Base-by-base conservation (phyloP, 352 stramenopile genomes). In the Phytophthora hibernalis region DNA sequence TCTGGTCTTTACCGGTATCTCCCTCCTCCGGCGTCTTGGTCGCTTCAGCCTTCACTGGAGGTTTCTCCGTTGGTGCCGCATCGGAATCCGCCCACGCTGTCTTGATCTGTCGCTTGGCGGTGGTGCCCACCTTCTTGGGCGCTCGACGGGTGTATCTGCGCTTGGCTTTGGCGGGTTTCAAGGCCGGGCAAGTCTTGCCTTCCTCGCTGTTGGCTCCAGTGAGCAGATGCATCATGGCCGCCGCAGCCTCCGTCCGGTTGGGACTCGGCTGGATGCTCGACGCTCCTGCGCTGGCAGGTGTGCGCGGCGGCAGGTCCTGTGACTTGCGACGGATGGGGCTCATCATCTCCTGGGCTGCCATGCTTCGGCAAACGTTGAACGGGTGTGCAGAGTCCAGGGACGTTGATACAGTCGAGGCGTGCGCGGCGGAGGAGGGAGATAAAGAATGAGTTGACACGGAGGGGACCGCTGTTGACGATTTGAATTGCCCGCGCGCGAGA, bases 211-310 rank as follows among this genome's bases (percentile, higher is more conserved):
- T 71, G 40, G 18, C 5, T 5, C 61, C 47, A 13, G 81, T 71
- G 40, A 94, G 78, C 15, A 94, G 50, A 59, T 91, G 77, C 83
- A 94, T 89, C 85, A 94, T 94, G 20, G 85, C 85, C 1, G 83
- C 79, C 2, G 85, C 85, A 15, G 85, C 85, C 61, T 94, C 85
- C 0, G 83, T 92, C 47, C 85, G 80, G 54, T 92, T 94, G 20
- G 85, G 85, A 65, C 83, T 92, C 21, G 85, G 85, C 56, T 93
- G 80, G 6, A 90, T 75, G n/a, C 74, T 68, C 15, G 66, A 77
- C 22, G 40, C 33, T 24, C 43, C 48, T 4, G 38, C 37, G 15
- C 40, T 63, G 18, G 54, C 63, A 2, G 74, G 74, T 9, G 79
- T 85, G 12, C 61, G 47, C 6, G 65, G 60, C 3, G 56, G 57